Base-by-base conservation (phyloP, 768 basidiomycete species). In the Pleurotus ostreatus region DNA sequence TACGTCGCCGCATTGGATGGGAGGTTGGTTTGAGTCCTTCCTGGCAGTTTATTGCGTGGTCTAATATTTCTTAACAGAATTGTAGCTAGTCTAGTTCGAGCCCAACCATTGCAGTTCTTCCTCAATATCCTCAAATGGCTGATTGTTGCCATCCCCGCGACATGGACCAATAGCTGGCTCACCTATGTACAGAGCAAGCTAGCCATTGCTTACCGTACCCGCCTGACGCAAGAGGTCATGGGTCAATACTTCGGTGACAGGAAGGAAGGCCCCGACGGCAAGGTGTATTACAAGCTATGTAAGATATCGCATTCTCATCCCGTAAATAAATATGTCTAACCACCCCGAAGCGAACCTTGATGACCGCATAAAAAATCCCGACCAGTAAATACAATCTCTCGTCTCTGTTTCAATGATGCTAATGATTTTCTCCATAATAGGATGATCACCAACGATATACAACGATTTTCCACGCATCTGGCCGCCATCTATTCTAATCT, bases 1-100 rank as follows among this genome's bases (percentile, higher is more conserved):
- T 98, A 97, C 65, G 94, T 99, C 47, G 96, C 96, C 5, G 84
- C 89, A 18, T 78, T 98, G 47, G 96, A 98, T 66, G 96, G 96
- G 70, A 88, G 83, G 89, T 92, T 63, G 61, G 85, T 76, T 37
- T 26, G 60, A 63, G 58, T 20, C 48, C 12, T 8, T 38, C 38
- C 16, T 45, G 23, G 40, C 26, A 49, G 13, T 41, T 6, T 39
- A 25, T 46, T 8, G 9, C 7, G 6, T 26, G 46, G 34, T 25
- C 30, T 52, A 30, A 61, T 43, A 62, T 44, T 20, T 13, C 8
- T 47, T 48, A 18, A 26, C 60, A 95, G 93, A 67, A 98, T 98
- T 61, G 96, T 98, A 4, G 92, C 95, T 3, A 93, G 92, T 46
- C 82, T 99, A 8, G 96, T 99, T 30, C 86, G 94, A 55, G 92